Percentiles rank a stretch among this genome's conserved stretches.
phyloP scores from a whole-genome alignment of 2,329 filamentous ascomycete genomes.

The Berkeleyomyces rouxiae region DNA sequence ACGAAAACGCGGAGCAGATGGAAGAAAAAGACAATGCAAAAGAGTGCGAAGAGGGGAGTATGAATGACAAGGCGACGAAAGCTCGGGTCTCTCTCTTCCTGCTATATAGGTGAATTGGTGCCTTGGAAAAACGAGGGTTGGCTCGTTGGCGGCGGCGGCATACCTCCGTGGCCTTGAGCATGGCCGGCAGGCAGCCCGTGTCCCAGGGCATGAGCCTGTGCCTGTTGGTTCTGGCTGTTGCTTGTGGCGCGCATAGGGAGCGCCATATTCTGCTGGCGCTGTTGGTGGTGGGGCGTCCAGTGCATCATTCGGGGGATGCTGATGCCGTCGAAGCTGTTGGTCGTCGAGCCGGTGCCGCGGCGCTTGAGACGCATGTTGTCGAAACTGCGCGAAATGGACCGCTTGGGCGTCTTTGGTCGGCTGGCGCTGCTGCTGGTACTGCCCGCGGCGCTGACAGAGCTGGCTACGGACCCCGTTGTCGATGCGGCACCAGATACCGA shows the following conservation, averaged over 20 bases:
- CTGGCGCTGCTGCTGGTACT: background rate
- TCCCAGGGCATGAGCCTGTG: background rate
- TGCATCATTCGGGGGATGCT: slow-evolving; percentile 9
- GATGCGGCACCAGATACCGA: background rate
- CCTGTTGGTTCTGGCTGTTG: slow-evolving; percentile 1
- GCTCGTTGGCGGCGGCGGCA: slow-evolving; percentile 7
- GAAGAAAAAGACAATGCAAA: background rate
- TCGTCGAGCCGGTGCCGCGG: slow-evolving; percentile 8
- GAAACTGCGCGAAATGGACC: slow-evolving; percentile 15
- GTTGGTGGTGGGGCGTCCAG: background rate
- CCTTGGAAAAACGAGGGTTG: slow-evolving; percentile 6
- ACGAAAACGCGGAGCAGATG: background rate
- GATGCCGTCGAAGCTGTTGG: slow-evolving; percentile 3
- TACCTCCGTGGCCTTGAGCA: background rate
- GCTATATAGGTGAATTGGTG: background rate
- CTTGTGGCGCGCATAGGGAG: background rate
- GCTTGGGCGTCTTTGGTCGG: slow-evolving; percentile 14
- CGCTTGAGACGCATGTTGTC: slow-evolving; percentile 16
- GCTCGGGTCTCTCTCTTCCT: background rate
- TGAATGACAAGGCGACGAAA: background rate
- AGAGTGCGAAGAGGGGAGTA: background rate
- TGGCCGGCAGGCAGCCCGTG: background rate
- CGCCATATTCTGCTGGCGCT: background rate
- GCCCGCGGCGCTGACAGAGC: slow-evolving; percentile 1
- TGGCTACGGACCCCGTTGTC: background rate